A percentile compares a stretch with the other conserved stretches of the same genome.
Conservation (phyloP, 257 asterid species). For the Fraxinus pennsylvanica region DNA sequence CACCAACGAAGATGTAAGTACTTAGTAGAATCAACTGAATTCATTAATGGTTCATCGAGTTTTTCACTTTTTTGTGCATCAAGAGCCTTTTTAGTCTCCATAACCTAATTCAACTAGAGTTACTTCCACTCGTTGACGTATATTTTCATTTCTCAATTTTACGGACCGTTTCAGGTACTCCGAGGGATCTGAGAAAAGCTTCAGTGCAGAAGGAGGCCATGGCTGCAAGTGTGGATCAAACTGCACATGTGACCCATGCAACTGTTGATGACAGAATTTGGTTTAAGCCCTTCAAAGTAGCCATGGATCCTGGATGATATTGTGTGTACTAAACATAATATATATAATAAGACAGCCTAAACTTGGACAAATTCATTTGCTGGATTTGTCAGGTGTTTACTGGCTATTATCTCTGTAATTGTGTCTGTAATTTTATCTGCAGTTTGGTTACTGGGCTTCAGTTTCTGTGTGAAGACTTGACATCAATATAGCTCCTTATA, state of each 20-base stretch:
- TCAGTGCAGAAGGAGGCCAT: constrained; percentile 12
- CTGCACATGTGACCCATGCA: constrained; percentile 31
- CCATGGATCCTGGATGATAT: background rate
- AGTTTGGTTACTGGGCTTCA: background rate
- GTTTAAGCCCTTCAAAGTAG: background rate
- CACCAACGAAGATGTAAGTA: constrained; percentile 23
- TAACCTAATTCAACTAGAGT: background rate
- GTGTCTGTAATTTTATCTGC: background rate
- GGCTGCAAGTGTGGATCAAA: constrained; percentile 28
- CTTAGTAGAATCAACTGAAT: background rate
- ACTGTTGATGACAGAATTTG: background rate
- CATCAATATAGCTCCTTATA: too few species aligned
- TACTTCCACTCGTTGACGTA: background rate
- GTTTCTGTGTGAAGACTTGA: too few species aligned
- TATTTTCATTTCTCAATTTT: background rate
- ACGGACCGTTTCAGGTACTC: background rate
- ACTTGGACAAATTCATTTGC: background rate
- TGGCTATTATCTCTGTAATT: background rate
- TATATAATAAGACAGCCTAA: background rate
- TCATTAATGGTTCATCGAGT: too few species aligned
- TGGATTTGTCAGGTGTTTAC: background rate
- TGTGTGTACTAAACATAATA: background rate
- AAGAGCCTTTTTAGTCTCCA: too few species aligned
- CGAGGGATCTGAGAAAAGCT: background rate
- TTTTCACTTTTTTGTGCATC: too few species aligned